phyloP scores from a whole-genome alignment of 768 basidiomycete species.

The Xerocomellus intermedius region DNA sequence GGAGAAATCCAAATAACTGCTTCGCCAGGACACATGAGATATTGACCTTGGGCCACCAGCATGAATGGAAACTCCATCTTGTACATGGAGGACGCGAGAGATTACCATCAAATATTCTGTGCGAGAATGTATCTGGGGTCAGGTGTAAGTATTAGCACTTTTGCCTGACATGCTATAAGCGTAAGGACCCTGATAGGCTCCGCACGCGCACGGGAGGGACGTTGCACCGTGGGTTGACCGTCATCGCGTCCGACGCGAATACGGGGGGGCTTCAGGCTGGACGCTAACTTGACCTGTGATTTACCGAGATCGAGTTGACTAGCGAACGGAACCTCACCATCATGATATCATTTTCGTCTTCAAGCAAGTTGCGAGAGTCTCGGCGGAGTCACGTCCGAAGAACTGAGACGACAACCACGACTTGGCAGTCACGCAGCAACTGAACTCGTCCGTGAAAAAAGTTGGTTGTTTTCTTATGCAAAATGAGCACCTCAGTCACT shows the following conservation, averaged over 20 bases:
- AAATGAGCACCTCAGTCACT: not conserved
- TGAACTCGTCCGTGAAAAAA: not conserved
- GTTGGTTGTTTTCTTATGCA: not conserved
- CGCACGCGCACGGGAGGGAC: not conserved
- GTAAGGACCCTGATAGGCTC: not conserved
- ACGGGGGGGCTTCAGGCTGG: not conserved
- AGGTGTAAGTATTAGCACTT: not conserved
- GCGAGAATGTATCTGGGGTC: not conserved
- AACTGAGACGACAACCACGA: no score
- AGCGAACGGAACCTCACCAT: no score
- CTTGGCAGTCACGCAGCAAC: no score
- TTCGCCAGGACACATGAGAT: not conserved
- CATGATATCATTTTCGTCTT: no score
- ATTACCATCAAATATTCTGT: not conserved
- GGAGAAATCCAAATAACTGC: not conserved
- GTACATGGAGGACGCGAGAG: not conserved
- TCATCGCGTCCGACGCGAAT: not conserved
- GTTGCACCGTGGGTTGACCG: not conserved
- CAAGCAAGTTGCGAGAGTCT: no score
- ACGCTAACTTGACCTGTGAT: not conserved
- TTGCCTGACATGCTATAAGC: not conserved
- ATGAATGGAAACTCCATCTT: not conserved
- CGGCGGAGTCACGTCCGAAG: no score
- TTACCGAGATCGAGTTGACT: no score
- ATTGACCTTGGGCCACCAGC: not conserved